phyloP scores from a whole-genome alignment of 2,329 filamentous ascomycete species.

The Paramyrothecium sp. region DNA sequence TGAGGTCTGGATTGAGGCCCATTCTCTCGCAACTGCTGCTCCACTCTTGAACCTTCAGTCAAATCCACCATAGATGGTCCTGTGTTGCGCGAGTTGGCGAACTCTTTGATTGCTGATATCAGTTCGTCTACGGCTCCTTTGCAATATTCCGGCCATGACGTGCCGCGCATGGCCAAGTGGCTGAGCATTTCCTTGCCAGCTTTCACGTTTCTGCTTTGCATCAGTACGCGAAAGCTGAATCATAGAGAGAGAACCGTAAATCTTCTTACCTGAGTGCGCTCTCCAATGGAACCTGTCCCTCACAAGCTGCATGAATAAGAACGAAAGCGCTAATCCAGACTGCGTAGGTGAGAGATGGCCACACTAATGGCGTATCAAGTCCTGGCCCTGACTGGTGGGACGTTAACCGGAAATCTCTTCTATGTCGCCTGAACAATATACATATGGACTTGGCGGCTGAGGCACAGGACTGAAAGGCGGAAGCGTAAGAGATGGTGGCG shows the following conservation, averaged over 20 bases:
- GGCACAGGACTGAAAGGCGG: conserved; percentile 50
- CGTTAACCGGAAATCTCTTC: conserved; percentile 11
- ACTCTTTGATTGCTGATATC: conserved; percentile 23
- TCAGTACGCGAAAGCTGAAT: neutral
- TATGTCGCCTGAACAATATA: conserved; percentile 32
- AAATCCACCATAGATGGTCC: neutral
- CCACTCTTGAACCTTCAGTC: neutral
- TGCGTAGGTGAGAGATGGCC: conserved; percentile 52
- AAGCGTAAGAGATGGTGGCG: conserved; percentile 40
- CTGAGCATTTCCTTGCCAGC: conserved; percentile 24
- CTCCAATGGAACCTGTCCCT: conserved; percentile 35
- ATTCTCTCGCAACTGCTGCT: neutral
- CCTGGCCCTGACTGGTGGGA: conserved; percentile 4
- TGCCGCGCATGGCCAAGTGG: conserved; percentile 25
- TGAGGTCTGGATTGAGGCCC: neutral
- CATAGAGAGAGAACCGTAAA: neutral
- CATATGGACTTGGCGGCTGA: conserved; percentile 47
- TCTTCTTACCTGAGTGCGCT: conserved; percentile 35
- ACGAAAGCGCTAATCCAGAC: conserved; percentile 54
- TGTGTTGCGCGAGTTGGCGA: conserved; percentile 10
- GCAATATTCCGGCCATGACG: conserved; percentile 31
- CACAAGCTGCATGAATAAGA: conserved; percentile 47
- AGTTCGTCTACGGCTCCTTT: conserved; percentile 28
- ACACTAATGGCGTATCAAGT: conserved; percentile 33
- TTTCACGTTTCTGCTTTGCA: conserved; percentile 19